Conservation (phyloP, 805 yeast species). For the Jamesozyma rosinii region DNA sequence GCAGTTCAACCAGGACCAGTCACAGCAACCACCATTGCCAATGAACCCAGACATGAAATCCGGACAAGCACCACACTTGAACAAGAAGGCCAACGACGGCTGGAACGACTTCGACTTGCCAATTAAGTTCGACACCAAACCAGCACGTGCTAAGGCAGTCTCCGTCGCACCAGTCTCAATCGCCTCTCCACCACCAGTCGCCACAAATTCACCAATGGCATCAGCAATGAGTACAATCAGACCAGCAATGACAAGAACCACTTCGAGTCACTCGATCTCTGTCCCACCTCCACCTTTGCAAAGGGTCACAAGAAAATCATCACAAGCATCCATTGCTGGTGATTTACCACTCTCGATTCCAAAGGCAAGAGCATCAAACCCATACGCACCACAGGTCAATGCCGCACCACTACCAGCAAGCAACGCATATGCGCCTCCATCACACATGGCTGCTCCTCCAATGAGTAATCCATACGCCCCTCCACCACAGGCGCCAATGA, state of each 20-base stretch:
- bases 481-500: constrained; percentile 9
- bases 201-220: neutral
- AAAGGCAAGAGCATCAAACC: constrained; percentile 25
- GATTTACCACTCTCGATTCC: constrained; percentile 5
- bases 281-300: constrained; percentile 18
- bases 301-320: constrained; percentile 3
- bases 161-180: constrained; percentile 30
- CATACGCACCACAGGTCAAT: constrained; percentile 31
- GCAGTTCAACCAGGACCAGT: constrained; percentile 12
- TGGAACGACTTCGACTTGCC: constrained; percentile 33
- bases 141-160: constrained; percentile 30
- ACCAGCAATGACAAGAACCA: constrained; percentile 24
- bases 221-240: constrained; percentile 2
- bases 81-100: constrained; percentile 31
- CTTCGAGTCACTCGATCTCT: constrained; percentile 15
- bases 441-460: neutral
- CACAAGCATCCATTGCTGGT: neutral
- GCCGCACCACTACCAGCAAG: neutral
- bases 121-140: constrained; percentile 23
- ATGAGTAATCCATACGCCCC: constrained; percentile 5
- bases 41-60: constrained; percentile 19
- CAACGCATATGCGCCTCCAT: constrained; percentile 5
- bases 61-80: constrained; percentile 31
- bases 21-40: constrained; percentile 4
- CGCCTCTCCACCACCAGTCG: constrained; percentile 4